Percentiles rank a stretch among this genome's conserved stretches.
Evolutionary conservation across 257 asterid genomes (phyloP).

Genomic region (Osmanthus fragrans): DNA sequence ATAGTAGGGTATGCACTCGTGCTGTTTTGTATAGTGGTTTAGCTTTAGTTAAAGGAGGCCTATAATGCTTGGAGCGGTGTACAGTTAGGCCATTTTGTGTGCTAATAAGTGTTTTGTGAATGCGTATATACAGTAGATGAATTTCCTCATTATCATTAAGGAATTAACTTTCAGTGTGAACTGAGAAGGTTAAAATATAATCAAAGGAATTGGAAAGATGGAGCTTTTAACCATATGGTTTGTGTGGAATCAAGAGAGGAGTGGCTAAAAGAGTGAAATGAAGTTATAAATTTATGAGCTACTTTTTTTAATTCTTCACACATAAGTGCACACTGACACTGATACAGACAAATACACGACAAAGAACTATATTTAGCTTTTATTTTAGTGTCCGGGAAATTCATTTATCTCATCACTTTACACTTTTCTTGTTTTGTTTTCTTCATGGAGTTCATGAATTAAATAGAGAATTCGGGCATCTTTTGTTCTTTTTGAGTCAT

Average conservation of each 20-base stretch:
- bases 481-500: slow-evolving; percentile 2
- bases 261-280: background rate
- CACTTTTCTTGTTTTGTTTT: slow-evolving; percentile 13
- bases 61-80: background rate
- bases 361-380: background rate
- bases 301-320: too few species aligned
- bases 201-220: background rate
- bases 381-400: background rate
- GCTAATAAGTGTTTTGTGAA: background rate
- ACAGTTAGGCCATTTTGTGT: background rate
- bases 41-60: background rate
- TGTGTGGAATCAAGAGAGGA: background rate
- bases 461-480: background rate
- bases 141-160: background rate
- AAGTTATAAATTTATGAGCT: too few species aligned
- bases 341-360: background rate
- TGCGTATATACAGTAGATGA: background rate
- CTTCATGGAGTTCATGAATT: background rate
- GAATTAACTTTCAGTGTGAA: background rate
- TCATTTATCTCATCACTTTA: background rate
- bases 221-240: background rate
- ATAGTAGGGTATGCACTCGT: background rate
- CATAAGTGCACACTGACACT: background rate
- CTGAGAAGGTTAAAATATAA: background rate
- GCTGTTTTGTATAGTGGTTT: background rate